Evolutionary conservation across 2,329 filamentous ascomycete species (phyloP).

Genomic region (Cladophialophora immunda): DNA sequence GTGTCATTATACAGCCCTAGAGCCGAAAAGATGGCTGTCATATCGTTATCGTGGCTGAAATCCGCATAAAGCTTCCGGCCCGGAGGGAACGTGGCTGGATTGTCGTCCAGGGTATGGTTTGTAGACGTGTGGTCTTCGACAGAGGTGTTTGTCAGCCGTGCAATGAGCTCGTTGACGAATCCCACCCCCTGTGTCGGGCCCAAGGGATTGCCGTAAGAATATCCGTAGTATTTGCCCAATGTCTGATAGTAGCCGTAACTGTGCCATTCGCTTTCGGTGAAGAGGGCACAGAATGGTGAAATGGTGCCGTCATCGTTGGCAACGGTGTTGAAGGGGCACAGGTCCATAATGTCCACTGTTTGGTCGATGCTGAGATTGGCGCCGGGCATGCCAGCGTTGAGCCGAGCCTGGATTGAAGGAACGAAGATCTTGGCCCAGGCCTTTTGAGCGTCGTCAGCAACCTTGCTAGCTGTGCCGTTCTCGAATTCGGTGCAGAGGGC

Average conservation of each 20-base stretch:
- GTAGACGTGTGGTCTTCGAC: conserved; percentile 21
- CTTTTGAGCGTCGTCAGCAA: conserved; percentile 9
- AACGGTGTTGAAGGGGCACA: conserved; percentile 19
- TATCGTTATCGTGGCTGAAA: conserved; percentile 24
- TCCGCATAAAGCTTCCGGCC: conserved; percentile 19
- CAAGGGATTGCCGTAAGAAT: conserved; percentile 19
- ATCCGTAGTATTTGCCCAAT: conserved; percentile 21
- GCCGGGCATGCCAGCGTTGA: conserved; percentile 6
- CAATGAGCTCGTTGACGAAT: conserved; percentile 21
- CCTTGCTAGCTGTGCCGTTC: conserved; percentile 11
- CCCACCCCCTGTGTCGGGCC: conserved; percentile 18
- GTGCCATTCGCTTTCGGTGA: conserved; percentile 15
- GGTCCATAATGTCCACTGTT: conserved; percentile 21
- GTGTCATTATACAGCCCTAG: conserved; percentile 13
- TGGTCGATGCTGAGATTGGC: conserved; percentile 18
- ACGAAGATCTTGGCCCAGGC: conserved; percentile 14
- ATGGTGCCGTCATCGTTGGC: conserved; percentile 9
- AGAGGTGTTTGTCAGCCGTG: conserved; percentile 15
- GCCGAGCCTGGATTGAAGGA: conserved; percentile 11
- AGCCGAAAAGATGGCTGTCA: conserved; percentile 19
- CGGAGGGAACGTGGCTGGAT: conserved; percentile 15
- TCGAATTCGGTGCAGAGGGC: conserved; percentile 17
- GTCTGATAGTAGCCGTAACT: conserved; percentile 18
- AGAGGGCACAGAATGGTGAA: conserved; percentile 21
- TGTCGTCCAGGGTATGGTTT: conserved; percentile 21